Evolutionary conservation across 192 early-diverging fungal genomes (phyloP), one percentile per base, ranked within the genome.

Genomic region (Coemansia sp.): DNA sequence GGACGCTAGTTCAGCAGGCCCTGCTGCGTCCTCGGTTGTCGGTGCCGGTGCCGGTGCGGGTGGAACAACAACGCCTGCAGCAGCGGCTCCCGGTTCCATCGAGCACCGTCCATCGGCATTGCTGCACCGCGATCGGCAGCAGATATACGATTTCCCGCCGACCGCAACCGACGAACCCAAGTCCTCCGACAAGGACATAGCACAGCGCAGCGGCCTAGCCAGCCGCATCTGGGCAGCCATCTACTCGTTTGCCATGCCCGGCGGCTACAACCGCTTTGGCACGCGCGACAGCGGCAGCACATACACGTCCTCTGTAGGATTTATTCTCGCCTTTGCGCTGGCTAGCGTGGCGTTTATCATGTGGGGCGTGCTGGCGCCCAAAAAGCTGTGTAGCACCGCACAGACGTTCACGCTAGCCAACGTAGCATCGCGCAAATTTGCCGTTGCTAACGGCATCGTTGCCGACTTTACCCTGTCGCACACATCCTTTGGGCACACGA

Each of bases 241-340:
- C 29, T 18, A 34, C 10, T n/a, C 42, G 33, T 67, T 75, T 53
- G 46, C 67, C 32, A 55, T 67, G 60, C 64, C 72, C 3, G 72
- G 72, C 52, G 64, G 72, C 13, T 52, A 60, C 39, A 75, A 75
- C 61, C 64, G 72, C 25, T 67, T 75, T 55, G 72, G 72, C 29
- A 26, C 42, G 47, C 53, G 64, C 20, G 65, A 60, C 29, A 47
- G 43, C 18, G 46, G 58, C 52, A 42, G 55, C 13, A n/a, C n/a
- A n/a, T 63, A 59, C 32, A 62, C 52, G 14, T 64, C 67, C 34
- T 65, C 48, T 7, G 50, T 75, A 19, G 65, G 60, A 3, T 75
- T 67, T 41, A 43, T 75, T 39, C 46, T 67, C 17, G 65, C 65
- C 26, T 74, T 74, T 44, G 64, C 50, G 46, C 46, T 74, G 45